Conservation (phyloP, 768 basidiomycete species). For the Cyclocybe cylindracea region DNA sequence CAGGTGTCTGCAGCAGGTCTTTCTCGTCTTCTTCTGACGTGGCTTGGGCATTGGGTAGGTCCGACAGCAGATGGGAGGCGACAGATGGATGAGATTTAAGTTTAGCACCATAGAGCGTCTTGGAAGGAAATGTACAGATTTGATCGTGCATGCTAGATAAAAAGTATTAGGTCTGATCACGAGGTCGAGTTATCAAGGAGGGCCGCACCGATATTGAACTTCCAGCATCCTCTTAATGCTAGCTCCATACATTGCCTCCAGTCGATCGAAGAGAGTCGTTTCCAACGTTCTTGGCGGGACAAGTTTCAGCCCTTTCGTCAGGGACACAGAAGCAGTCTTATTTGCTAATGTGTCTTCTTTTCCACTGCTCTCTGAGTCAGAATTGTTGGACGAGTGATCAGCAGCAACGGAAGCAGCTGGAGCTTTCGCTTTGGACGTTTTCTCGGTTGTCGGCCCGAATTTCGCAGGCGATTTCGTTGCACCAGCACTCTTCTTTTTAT, state of each 20-base stretch:
- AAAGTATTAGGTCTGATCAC: not conserved
- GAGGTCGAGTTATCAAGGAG: not conserved
- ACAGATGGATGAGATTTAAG: constrained; percentile 75
- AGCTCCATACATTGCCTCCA: constrained; percentile 86
- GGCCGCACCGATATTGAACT: constrained; percentile 79
- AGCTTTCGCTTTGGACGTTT: not conserved
- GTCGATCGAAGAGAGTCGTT: constrained; percentile 88
- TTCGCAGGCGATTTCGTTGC: not conserved
- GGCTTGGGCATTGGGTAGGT: constrained; percentile 56
- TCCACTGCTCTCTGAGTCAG: constrained; percentile 3
- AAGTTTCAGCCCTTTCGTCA: constrained; percentile 19
- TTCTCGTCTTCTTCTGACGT: constrained; percentile 65
- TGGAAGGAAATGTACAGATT: constrained; percentile 86
- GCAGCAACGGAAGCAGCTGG: not conserved
- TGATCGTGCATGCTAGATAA: constrained; percentile 78
- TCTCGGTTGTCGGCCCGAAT: constrained; percentile 4
- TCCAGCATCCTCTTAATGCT: constrained; percentile 85
- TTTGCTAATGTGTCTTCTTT: constrained; percentile 15
- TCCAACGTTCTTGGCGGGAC: constrained; percentile 75
- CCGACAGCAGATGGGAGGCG: constrained; percentile 67
- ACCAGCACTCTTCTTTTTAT: constrained; percentile 23
- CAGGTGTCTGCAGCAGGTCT: constrained; percentile 73
- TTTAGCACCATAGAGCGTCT: constrained; percentile 73
- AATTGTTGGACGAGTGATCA: not conserved
- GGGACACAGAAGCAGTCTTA: constrained; percentile 11